phyloP scores from a whole-genome alignment of 2,329 filamentous ascomycete species.

The Aspergillus fijiensis region DNA sequence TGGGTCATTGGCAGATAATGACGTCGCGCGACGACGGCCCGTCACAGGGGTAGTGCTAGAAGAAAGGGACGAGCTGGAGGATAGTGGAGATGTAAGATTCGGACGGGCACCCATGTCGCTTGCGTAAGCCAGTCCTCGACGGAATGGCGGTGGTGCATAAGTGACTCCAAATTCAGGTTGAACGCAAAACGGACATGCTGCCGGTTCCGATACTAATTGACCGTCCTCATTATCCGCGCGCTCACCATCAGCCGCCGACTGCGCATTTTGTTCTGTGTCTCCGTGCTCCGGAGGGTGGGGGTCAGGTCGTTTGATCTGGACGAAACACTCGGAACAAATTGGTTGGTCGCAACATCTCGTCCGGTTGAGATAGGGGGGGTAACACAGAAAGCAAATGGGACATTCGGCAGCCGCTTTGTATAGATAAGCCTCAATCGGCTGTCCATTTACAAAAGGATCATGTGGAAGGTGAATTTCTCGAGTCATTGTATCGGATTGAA shows the following conservation, averaged over 20 bases:
- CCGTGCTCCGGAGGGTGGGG: constrained; percentile 83
- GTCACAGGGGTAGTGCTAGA: constrained; percentile 50
- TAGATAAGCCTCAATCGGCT: constrained; percentile 84
- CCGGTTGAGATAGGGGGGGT: constrained; percentile 89
- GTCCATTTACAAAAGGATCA: constrained; percentile 90
- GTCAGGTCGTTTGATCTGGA: constrained; percentile 94
- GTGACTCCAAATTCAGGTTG: constrained; percentile 96
- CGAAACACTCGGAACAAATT: constrained; percentile 98
- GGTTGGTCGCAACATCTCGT: constrained; percentile 94
- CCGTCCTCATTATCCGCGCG: constrained; percentile 45
- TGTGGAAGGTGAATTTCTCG: constrained; percentile 76
- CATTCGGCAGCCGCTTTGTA: constrained; percentile 92
- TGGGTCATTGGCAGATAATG: constrained; percentile 77
- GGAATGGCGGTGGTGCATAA: constrained; percentile 85
- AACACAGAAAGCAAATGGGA: constrained; percentile 94
- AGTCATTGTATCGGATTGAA: constrained; percentile 68
- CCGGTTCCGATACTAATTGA: constrained; percentile 83
- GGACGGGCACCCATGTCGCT: constrained; percentile 51
- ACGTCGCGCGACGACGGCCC: constrained; percentile 60
- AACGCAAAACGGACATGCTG: constrained; percentile 91
- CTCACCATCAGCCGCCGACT: constrained; percentile 31
- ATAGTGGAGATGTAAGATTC: constrained; percentile 69
- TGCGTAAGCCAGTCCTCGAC: constrained; percentile 74
- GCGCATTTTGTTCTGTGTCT: constrained; percentile 43
- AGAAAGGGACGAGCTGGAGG: constrained; percentile 77